These are phyloP conservation scores for Angomonas desouzai DNA, from an alignment of 208 protist genomes.

Conservation along the genomic window DNA sequence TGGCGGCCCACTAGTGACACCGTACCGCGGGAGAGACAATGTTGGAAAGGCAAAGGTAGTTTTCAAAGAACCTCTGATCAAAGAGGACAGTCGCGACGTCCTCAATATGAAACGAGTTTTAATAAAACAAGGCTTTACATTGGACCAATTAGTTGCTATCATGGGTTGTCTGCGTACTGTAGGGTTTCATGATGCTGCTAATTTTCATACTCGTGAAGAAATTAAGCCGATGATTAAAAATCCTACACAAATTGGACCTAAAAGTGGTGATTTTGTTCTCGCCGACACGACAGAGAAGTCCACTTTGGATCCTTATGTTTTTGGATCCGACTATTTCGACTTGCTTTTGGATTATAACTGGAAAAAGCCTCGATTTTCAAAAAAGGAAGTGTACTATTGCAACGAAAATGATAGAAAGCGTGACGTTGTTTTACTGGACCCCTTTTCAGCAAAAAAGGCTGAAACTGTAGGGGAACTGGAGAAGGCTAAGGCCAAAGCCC, in stretches of 20 bases:
- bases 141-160: constrained; percentile 74
- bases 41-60: constrained; percentile 30
- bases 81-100: constrained; percentile 57
- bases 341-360: constrained; percentile 83
- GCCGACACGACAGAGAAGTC: constrained; percentile 59
- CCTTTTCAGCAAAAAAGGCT: constrained; percentile 67
- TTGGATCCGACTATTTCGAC: constrained; percentile 85
- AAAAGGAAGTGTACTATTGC: constrained; percentile 39
- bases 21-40: constrained; percentile 52
- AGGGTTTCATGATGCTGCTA: constrained; percentile 67
- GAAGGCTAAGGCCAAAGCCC: constrained; percentile 34
- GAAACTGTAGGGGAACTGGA: constrained; percentile 40
- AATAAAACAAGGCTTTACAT: constrained; percentile 54
- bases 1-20: constrained; percentile 61
- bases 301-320: constrained; percentile 83
- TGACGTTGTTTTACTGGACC: constrained; percentile 66
- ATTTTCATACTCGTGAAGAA: constrained; percentile 72
- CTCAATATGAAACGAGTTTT: constrained; percentile 74
- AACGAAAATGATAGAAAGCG: constrained; percentile 59
- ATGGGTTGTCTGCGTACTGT: constrained; percentile 63
- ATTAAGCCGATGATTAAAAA: constrained; percentile 60
- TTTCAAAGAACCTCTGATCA: constrained; percentile 35
- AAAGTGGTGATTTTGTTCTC: constrained; percentile 42
- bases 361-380: constrained; percentile 34
- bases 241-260: constrained; percentile 24